Percentiles rank a stretch among this genome's conserved stretches.
These are phyloP conservation scores for Trichophyton verrucosum DNA, from an alignment of 2,329 filamentous ascomycete genomes.

Conservation along the genomic window DNA sequence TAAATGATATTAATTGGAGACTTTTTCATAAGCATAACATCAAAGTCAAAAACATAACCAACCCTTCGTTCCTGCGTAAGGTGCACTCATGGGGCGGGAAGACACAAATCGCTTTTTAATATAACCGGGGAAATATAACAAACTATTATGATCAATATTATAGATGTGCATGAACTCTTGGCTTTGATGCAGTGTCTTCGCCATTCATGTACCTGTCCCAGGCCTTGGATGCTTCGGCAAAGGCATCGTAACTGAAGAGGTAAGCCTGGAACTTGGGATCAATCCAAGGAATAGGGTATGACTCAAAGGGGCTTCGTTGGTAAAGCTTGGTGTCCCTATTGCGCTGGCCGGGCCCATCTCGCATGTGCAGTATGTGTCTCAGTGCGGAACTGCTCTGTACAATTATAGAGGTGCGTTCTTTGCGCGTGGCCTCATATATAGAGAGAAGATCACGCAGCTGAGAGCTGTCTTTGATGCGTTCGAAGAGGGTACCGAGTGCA, in stretches of 20 bases:
- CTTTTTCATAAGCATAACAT: no score
- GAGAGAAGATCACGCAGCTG: conserved; percentile 17
- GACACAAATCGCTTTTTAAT: no score
- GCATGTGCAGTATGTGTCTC: conserved; percentile 50
- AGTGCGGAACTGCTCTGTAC: conserved; percentile 49
- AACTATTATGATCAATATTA: not conserved
- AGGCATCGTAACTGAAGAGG: conserved; percentile 29
- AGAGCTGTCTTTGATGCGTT: conserved; percentile 10
- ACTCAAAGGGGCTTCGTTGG: conserved; percentile 26
- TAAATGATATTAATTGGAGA: no score
- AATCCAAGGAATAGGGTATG: conserved; percentile 34
- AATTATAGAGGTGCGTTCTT: conserved; percentile 47
- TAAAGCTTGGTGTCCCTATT: conserved; percentile 40
- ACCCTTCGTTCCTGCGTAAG: no score
- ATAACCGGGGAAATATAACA: no score
- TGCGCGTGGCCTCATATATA: conserved; percentile 46
- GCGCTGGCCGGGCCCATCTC: conserved; percentile 45
- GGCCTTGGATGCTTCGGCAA: conserved; percentile 5
- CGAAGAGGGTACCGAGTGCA: conserved; percentile 18
- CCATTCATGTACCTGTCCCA: conserved; percentile 12
- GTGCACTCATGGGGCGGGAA: no score
- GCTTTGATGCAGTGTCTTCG: not conserved
- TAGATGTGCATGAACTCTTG: conserved; percentile 1
- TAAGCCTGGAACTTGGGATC: conserved; percentile 29
- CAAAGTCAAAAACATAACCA: no score